phyloP scores from a whole-genome alignment of 208 protist genomes.

The Crithidia brevicula region DNA sequence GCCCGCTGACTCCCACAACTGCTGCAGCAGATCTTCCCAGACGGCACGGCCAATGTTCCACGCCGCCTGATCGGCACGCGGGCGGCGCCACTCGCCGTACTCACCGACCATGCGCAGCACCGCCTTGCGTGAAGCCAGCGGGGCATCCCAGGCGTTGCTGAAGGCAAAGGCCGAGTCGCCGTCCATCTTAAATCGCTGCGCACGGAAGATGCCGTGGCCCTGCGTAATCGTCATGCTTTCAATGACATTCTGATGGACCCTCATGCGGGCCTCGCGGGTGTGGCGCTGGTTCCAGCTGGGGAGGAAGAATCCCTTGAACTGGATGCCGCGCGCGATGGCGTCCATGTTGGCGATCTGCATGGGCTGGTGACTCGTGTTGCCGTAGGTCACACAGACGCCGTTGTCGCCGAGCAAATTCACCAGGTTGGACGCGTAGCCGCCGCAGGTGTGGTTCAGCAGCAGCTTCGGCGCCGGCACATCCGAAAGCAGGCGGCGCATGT shows the following conservation, averaged over 20 bases:
- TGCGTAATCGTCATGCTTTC: conserved; percentile 92
- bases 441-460: conserved; percentile 95
- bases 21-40: conserved; percentile 89
- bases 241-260: conserved; percentile 88
- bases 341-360: conserved; percentile 93
- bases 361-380: conserved; percentile 94
- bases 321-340: conserved; percentile 92
- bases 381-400: conserved; percentile 96
- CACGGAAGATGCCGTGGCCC: conserved; percentile 88
- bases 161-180: conserved; percentile 87
- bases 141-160: conserved; percentile 89
- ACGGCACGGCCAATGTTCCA: conserved; percentile 85
- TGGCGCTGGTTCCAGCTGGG: conserved; percentile 85
- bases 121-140: conserved; percentile 81
- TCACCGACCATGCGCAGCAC: conserved; percentile 91
- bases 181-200: conserved; percentile 92
- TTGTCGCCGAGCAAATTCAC: conserved; percentile 89
- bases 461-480: conserved; percentile 95
- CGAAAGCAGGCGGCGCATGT: conserved; percentile 91
- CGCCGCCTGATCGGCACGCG: conserved; percentile 73
- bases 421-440: conserved; percentile 88
- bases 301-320: conserved; percentile 94
- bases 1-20: conserved; percentile 85
- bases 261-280: conserved; percentile 87
- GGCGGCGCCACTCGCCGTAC: conserved; percentile 92